Conservation (phyloP, 495 filamentous ascomycete species). For the Aspergillus cavernicola region DNA sequence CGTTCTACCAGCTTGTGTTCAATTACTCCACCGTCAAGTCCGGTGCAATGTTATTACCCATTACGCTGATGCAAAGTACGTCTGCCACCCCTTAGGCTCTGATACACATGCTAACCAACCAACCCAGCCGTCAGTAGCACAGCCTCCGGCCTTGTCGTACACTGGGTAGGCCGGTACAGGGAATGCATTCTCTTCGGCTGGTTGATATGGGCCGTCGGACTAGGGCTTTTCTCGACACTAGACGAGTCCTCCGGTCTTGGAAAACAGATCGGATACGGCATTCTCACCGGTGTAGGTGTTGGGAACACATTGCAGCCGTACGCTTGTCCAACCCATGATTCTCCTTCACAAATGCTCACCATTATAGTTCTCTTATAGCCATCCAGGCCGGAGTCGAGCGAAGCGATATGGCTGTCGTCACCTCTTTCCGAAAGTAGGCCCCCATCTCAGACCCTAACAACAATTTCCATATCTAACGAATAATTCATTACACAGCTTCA, state of each 20-base stretch:
- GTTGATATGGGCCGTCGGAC: conserved; percentile 49
- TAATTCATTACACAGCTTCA: conserved; percentile 36
- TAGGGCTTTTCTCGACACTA: conserved; percentile 52
- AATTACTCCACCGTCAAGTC: conserved; percentile 48
- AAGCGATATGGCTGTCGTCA: conserved; percentile 53
- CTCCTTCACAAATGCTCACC: too few relatives aligned
- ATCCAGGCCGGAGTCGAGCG: conserved; percentile 50
- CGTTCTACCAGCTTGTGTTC: conserved; percentile 54
- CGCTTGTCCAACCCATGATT: conserved; percentile 13
- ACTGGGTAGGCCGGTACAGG: conserved; percentile 50
- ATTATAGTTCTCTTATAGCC: conserved; percentile 41
- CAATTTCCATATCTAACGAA: too few relatives aligned
- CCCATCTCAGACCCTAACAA: too few relatives aligned
- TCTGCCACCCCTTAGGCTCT: conserved; percentile 1
- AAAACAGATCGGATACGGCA: conserved; percentile 51
- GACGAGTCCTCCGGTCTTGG: conserved; percentile 45
- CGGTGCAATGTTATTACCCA: conserved; percentile 50
- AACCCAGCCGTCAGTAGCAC: conserved; percentile 50
- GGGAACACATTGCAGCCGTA: conserved; percentile 53
- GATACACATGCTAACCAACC: too few relatives aligned
- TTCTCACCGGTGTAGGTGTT: conserved; percentile 50
- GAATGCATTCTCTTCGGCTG: conserved; percentile 52
- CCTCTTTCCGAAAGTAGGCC: conserved; percentile 49
- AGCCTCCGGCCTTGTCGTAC: conserved; percentile 48
- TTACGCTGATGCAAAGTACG: conserved; percentile 49